These are phyloP conservation scores for Suhomyces anneliseae DNA, from an alignment of 1,139 yeast genomes.

Conservation along the genomic window DNA sequence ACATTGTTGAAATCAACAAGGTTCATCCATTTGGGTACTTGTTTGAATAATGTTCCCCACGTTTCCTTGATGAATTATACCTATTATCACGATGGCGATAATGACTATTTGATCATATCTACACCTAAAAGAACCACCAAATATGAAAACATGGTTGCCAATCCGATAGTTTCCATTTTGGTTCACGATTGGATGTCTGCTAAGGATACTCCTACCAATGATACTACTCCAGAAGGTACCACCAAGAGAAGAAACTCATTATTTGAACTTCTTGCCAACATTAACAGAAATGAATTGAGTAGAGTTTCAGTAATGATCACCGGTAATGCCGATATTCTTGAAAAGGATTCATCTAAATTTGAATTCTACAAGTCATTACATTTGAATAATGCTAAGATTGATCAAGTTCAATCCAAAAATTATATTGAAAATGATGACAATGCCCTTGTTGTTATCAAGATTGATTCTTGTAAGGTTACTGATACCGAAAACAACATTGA, in stretches of 20 bases:
- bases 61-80: slow-evolving; percentile 89
- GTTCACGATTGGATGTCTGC: slow-evolving; percentile 87
- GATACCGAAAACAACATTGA: slow-evolving; percentile 71
- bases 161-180: slow-evolving; percentile 74
- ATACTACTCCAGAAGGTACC: slow-evolving; percentile 17
- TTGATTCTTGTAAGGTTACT: slow-evolving; percentile 73
- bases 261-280: slow-evolving; percentile 62
- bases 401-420: slow-evolving; percentile 59
- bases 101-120: slow-evolving; percentile 61
- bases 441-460: slow-evolving; percentile 63
- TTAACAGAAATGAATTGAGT: slow-evolving; percentile 75
- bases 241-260: slow-evolving; percentile 44
- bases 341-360: slow-evolving; percentile 41
- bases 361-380: slow-evolving; percentile 60
- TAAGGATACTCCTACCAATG: slow-evolving; percentile 23
- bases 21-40: slow-evolving; percentile 81
- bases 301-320: slow-evolving; percentile 75
- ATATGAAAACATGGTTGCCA: slow-evolving; percentile 60
- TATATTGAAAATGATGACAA: slow-evolving; percentile 52
- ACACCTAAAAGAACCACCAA: slow-evolving; percentile 71
- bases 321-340: slow-evolving; percentile 67
- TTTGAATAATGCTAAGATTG: slow-evolving; percentile 64
- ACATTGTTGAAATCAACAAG: slow-evolving; percentile 56
- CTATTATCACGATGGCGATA: slow-evolving; percentile 44
- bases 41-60: slow-evolving; percentile 67